These are phyloP conservation scores for Vigna reflexopilosa DNA, from an alignment of 306 rosid species.

Conservation along the genomic window DNA sequence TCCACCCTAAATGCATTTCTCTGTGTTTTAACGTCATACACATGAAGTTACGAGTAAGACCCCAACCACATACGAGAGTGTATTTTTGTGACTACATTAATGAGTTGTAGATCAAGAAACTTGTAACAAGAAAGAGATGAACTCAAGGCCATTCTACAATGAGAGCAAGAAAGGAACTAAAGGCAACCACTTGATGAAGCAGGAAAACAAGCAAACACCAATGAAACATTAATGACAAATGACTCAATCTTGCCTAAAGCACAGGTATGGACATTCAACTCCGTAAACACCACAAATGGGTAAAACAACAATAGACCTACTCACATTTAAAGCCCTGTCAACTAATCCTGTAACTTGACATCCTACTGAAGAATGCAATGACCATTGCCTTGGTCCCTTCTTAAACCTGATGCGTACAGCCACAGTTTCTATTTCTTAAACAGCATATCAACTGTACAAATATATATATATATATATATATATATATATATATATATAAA, in stretches of 20 bases:
- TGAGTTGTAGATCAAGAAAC: neutral
- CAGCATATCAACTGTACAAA: neutral
- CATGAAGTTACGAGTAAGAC: neutral
- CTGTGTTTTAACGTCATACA: neutral
- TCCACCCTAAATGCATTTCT: neutral
- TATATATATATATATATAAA: no score
- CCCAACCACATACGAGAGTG: neutral
- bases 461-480: no score
- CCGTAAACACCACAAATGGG: constrained; percentile 5
- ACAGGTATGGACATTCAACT: constrained; percentile 22
- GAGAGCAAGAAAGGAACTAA: neutral
- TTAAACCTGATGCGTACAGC: constrained; percentile 10
- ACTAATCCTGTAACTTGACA: constrained; percentile 11
- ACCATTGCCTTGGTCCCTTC: constrained; percentile 4
- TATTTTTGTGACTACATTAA: constrained; percentile 2
- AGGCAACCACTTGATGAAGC: constrained; percentile 19
- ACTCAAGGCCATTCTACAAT: neutral
- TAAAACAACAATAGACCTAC: constrained; percentile 22
- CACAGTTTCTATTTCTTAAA: constrained; percentile 13
- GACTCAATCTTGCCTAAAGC: constrained; percentile 34
- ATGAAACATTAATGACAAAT: neutral
- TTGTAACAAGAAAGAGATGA: neutral
- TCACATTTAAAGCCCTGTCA: neutral
- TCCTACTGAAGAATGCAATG: neutral
- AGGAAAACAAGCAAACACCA: constrained; percentile 23